These are phyloP conservation scores for Mallotus nudiflorus DNA, from an alignment of 345 rosid species.

Conservation along the genomic window DNA sequence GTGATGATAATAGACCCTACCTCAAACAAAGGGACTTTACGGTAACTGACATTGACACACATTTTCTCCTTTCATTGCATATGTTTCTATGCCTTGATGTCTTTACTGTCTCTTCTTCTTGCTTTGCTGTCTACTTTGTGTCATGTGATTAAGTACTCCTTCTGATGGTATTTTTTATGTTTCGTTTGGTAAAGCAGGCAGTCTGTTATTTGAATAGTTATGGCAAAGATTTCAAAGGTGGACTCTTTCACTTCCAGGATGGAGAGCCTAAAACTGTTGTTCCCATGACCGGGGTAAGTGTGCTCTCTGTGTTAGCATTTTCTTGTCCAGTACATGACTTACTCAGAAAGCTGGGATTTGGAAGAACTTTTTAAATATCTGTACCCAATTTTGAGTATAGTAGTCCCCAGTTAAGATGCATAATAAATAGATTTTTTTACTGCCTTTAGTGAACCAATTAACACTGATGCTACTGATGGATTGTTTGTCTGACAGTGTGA, in stretches of 20 bases:
- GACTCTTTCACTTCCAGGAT: constrained; percentile 77
- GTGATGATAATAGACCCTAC: constrained; percentile 86
- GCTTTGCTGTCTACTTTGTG: not conserved
- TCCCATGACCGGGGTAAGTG: constrained; percentile 77
- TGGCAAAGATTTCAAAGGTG: constrained; percentile 72
- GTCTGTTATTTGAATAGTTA: constrained; percentile 88
- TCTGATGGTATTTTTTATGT: constrained; percentile 16
- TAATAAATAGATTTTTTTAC: not conserved
- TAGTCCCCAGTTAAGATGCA: not conserved
- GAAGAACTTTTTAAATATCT: not conserved
- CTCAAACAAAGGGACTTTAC: constrained; percentile 80
- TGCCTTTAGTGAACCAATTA: not conserved
- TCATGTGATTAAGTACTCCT: not conserved
- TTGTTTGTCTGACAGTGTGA: not conserved
- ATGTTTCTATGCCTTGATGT: not conserved
- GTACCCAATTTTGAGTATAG: not conserved
- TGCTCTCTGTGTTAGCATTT: not conserved
- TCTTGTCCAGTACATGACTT: not conserved
- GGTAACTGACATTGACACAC: constrained; percentile 32
- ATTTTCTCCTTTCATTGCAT: not conserved
- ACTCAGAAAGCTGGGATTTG: not conserved
- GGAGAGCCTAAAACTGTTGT: constrained; percentile 61
- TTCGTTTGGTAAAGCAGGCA: constrained; percentile 57
- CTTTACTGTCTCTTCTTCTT: not conserved
- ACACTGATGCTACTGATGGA: constrained; percentile 5